Evolutionary conservation across 257 asterid species (phyloP), one percentile per base, ranked within the genome.

Genomic region (Penstemon newberryi): DNA sequence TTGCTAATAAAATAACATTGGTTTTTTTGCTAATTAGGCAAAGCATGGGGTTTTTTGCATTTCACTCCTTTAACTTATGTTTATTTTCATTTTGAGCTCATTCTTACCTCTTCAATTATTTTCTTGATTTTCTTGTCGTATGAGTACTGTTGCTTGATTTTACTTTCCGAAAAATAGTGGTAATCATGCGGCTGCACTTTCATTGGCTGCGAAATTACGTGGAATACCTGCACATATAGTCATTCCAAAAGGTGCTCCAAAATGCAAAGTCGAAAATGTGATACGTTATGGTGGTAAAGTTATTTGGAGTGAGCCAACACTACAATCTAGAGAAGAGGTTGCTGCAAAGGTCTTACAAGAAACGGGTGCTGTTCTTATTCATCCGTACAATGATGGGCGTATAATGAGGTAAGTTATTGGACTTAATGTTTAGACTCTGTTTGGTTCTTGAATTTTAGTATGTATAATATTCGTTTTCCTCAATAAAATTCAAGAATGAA

Each of bases 131-230:
- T 11, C 10, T 25, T 71, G 58, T 33, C 41, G 12, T 77, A 37
- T 60, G 42, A 65, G 74, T 59, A 72, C 52, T 15, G 43, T 25
- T 25, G 2, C 58, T 77, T 79, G 81, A 72, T 82, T 47, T 60
- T 60, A 51, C 47, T 56, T 46, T 15, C 43, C 45, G 18, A 15
- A 73, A 79, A 64, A 50, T 77, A 90, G 99, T 68, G 99, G 99
- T 43, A 93, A 93, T 74, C 99, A 93, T 84, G 99, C 97, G 52
- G 96, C 99, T 55, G 99, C 99, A 6, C 95, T 93, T 45, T 70
- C 99, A 65, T 81, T 93, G 96, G 99, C 99, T 68, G 97, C 99
- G 69, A 88, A 84, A 69, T 75, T 85, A 69, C 80, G 99, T 49
- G 96, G 94, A 19, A 85, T 93, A 72, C 90, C 95, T 52, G 99